These are phyloP conservation scores for Phytophthora crassamura DNA, from an alignment of 352 stramenopile species.

Conservation along the genomic window DNA sequence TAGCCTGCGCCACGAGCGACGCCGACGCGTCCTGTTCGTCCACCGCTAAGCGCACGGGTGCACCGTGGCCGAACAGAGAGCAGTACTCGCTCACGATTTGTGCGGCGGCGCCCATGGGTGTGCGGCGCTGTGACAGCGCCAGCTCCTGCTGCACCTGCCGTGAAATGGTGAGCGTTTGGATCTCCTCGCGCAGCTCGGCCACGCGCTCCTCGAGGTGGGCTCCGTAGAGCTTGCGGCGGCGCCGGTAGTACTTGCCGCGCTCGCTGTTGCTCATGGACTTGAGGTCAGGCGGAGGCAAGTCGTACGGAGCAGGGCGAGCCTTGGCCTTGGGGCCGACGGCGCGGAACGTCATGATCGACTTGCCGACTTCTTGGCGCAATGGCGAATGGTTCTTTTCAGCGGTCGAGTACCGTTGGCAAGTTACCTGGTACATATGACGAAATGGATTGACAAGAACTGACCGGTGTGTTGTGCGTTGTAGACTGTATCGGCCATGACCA, in stretches of 20 bases:
- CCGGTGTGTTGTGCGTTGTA: too few relatives aligned
- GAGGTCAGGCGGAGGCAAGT: conserved; percentile 28
- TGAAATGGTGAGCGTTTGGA: conserved; percentile 44
- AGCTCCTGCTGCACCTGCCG: conserved; percentile 45
- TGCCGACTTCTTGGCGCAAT: too few relatives aligned
- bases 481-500: too few relatives aligned
- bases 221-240: conserved; percentile 56
- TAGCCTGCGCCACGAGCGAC: conserved; percentile 28
- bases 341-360: too few relatives aligned
- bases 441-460: too few relatives aligned
- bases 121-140: conserved; percentile 27
- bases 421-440: too few relatives aligned
- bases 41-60: conserved; percentile 48
- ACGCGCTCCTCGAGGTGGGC: conserved; percentile 43
- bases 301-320: conserved; percentile 1
- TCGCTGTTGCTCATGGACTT: conserved; percentile 63
- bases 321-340: not conserved
- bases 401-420: too few relatives aligned
- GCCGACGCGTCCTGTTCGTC: conserved; percentile 29
- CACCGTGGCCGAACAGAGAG: conserved; percentile 51
- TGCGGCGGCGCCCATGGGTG: conserved; percentile 30
- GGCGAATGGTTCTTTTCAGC: too few relatives aligned
- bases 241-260: conserved; percentile 79
- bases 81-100: conserved; percentile 62
- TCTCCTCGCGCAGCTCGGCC: conserved; percentile 52